A percentile compares a stretch with the other conserved stretches of the same genome.
Evolutionary conservation across 169 alveolate genomes (phyloP).

Genomic region (Plasmodium sp.): DNA sequence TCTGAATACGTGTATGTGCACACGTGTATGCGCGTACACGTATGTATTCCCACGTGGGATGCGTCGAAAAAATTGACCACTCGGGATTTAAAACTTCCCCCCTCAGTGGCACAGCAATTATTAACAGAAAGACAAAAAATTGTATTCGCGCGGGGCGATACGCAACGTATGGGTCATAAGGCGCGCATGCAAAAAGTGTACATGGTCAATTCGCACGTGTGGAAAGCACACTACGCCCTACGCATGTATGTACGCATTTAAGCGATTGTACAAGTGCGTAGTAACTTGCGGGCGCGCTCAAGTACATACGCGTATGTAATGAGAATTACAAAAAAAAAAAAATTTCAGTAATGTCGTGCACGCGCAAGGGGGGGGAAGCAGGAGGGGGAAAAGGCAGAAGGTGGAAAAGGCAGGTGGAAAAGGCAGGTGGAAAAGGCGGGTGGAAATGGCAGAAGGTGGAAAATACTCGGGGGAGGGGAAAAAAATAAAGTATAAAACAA

Average conservation of each 20-base stretch:
- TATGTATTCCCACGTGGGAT: neutral
- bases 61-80: neutral
- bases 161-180: neutral
- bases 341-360: neutral
- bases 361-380: neutral
- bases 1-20: neutral
- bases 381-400: neutral
- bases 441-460: neutral
- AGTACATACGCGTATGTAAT: neutral
- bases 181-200: neutral
- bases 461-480: neutral
- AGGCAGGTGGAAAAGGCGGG: neutral
- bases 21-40: neutral
- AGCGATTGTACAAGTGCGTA: neutral
- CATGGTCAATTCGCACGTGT: neutral
- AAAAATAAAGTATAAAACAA: neutral
- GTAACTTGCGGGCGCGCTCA: neutral
- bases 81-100: neutral
- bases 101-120: neutral
- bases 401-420: neutral
- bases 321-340: neutral
- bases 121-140: neutral
- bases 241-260: neutral
- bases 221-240: neutral
- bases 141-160: neutral